phyloP scores from a whole-genome alignment of 805 yeast genomes.

The Deakozyma indianensis region DNA sequence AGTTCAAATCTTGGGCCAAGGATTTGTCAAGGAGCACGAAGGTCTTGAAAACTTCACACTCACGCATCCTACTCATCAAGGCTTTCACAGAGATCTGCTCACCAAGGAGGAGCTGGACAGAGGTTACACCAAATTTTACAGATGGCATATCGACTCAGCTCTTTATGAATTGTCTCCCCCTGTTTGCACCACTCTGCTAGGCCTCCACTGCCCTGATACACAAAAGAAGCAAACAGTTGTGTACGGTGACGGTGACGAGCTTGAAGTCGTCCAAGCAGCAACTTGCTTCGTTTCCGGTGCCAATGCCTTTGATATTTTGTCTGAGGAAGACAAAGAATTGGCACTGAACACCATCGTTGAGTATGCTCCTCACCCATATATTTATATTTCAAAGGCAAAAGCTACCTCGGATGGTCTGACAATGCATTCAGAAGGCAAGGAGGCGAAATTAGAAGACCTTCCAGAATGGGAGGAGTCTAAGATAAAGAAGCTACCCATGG shows the following conservation, averaged over 20 bases:
- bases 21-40: conserved; percentile 38
- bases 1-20: conserved; percentile 83
- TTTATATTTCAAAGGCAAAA: conserved; percentile 62
- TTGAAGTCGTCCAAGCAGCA: conserved; percentile 68
- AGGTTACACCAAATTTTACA: conserved; percentile 65
- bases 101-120: conserved; percentile 46
- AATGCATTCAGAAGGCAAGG: conserved; percentile 70
- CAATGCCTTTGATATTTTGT: conserved; percentile 51
- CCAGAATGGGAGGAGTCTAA: conserved; percentile 77
- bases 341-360: conserved; percentile 70
- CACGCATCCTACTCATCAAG: conserved; percentile 74
- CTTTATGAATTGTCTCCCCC: conserved; percentile 79
- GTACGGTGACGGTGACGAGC: conserved; percentile 54
- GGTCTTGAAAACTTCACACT: conserved; percentile 43
- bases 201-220: conserved; percentile 63
- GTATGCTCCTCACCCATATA: conserved; percentile 89
- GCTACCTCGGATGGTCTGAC: conserved; percentile 82
- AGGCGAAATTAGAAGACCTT: conserved; percentile 46
- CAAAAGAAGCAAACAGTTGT: conserved; percentile 39
- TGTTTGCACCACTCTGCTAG: conserved; percentile 68
- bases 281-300: conserved; percentile 84
- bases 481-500: conserved; percentile 67
- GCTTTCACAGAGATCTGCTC: conserved; percentile 60
- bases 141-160: conserved; percentile 93
- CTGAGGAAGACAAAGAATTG: conserved; percentile 55